Percentiles rank a stretch among this genome's conserved stretches.
Conservation (phyloP, 164 flowering plant species). For the Stephania yunnanensis region DNA sequence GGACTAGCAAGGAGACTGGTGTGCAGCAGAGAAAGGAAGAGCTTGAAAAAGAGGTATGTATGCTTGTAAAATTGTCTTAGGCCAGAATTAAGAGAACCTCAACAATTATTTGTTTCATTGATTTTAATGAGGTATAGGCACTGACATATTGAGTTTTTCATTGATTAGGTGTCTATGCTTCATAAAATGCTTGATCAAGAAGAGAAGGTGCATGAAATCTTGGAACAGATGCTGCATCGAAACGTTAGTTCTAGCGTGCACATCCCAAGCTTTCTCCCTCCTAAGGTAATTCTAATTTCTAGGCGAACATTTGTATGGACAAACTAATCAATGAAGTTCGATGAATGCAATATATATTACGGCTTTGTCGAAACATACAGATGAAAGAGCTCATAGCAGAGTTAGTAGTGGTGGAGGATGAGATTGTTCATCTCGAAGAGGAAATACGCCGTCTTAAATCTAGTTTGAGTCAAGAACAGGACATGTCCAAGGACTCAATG, state of each 20-base stretch:
- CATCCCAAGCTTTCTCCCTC: slow-evolving; percentile 67
- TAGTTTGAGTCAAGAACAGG: slow-evolving; percentile 36
- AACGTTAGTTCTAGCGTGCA: slow-evolving; percentile 28
- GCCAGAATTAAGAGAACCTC: not conserved
- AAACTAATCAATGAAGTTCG: not conserved
- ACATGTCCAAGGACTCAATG: slow-evolving; percentile 27
- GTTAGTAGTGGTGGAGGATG: slow-evolving; percentile 71
- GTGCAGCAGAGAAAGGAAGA: slow-evolving; percentile 46
- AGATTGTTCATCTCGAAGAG: slow-evolving; percentile 58
- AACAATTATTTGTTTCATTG: not conserved
- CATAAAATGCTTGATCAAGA: slow-evolving; percentile 58
- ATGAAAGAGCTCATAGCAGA: slow-evolving; percentile 66
- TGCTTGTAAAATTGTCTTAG: too few relatives aligned
- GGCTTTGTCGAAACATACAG: slow-evolving; percentile 24
- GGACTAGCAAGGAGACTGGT: slow-evolving; percentile 28
- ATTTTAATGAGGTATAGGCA: not conserved
- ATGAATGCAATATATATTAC: not conserved
- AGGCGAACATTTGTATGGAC: not conserved
- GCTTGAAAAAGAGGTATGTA: slow-evolving; percentile 66
- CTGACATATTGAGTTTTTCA: not conserved
- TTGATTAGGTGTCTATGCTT: slow-evolving; percentile 54
- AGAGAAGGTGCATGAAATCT: slow-evolving; percentile 50
- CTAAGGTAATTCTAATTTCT: slow-evolving; percentile 42
- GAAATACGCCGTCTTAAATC: slow-evolving; percentile 49
- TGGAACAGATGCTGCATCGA: slow-evolving; percentile 35